phyloP scores from a whole-genome alignment of 306 rosid genomes.

The Castanopsis chinensis region DNA sequence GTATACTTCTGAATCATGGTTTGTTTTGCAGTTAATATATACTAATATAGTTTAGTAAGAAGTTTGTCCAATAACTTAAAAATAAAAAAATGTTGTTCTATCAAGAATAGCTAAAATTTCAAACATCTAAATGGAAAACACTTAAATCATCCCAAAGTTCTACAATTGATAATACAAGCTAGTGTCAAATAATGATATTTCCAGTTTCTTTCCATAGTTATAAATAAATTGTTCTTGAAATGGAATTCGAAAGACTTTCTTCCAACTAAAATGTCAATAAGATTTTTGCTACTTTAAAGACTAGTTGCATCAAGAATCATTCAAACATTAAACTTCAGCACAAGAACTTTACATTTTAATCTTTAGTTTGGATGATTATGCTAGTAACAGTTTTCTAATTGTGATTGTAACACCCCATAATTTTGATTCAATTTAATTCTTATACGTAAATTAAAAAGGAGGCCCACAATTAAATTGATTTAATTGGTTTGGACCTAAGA shows the following conservation, averaged over 20 bases:
- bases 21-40: no score
- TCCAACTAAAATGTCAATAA: no score
- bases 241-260: no score
- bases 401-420: not conserved
- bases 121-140: not conserved
- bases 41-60: not conserved
- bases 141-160: not conserved
- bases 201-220: no score
- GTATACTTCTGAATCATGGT: not conserved
- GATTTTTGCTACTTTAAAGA: no score
- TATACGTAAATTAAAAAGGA: no score
- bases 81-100: not conserved
- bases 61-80: not conserved
- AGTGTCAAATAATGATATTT: no score
- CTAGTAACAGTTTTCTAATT: not conserved
- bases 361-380: not conserved
- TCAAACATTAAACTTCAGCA: not conserved
- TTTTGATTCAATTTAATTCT: no score
- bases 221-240: no score
- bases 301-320: not conserved
- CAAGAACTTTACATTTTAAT: not conserved
- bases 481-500: no score
- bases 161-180: not conserved
- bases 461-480: no score
- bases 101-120: not conserved